Evolutionary conservation across 495 filamentous ascomycete species (phyloP).

Genomic region (Glonium stellatum): DNA sequence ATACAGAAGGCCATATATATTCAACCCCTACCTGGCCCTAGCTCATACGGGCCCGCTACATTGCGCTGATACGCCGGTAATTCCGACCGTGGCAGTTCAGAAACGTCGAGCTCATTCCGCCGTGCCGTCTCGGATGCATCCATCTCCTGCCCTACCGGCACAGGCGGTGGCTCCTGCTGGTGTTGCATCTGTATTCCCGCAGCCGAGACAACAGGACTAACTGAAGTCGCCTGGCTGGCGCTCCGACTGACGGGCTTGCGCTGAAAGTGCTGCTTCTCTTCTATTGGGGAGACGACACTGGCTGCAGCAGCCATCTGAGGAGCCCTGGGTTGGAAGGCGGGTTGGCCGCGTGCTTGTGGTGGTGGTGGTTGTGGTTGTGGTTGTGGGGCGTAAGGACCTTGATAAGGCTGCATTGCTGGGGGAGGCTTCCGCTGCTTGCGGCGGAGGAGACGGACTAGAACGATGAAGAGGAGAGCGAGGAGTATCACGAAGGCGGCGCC

Average conservation of each 20-base stretch:
- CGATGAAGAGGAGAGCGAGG: slow-evolving; percentile 12
- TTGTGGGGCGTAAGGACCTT: not conserved
- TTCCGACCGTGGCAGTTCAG: not conserved
- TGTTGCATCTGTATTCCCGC: not conserved
- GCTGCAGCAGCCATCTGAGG: not conserved
- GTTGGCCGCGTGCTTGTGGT: not conserved
- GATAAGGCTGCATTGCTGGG: not conserved
- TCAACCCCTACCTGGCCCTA: not conserved
- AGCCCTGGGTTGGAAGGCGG: not conserved
- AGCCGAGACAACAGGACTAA: not conserved
- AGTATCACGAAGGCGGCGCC: slow-evolving; percentile 2
- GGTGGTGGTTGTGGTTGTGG: not conserved
- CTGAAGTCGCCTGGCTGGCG: not conserved
- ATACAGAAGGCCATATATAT: no score
- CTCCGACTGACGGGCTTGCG: not conserved
- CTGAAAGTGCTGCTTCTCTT: not conserved
- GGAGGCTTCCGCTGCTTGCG: slow-evolving; percentile 1
- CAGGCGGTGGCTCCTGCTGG: not conserved
- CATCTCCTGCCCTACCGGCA: not conserved
- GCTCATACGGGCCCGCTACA: not conserved
- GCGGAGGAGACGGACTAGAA: slow-evolving; percentile 11
- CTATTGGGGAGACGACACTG: not conserved
- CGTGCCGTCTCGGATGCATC: not conserved
- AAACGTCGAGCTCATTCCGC: not conserved
- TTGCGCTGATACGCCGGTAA: not conserved